Base-by-base conservation (phyloP, 2,329 filamentous ascomycete species). In the Fusarium anguioides region DNA sequence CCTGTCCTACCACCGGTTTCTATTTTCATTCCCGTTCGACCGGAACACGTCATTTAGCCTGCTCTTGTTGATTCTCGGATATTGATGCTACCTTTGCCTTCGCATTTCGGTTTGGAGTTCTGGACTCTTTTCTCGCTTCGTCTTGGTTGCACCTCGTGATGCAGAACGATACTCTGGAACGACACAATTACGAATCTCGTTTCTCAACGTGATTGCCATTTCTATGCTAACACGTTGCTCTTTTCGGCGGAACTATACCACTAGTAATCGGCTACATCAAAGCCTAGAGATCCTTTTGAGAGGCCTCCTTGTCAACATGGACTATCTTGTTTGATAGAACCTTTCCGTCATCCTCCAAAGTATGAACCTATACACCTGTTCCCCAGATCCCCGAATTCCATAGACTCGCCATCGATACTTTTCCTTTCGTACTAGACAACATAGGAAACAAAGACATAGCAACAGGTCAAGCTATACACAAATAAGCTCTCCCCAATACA, bases 41-140 rank as follows among this genome's bases (percentile, higher is more conserved):
- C 27, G 27, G 21, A 20, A n/a, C 20, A 27, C 20, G 20, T 29
- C 36, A 33, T 63, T 58, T 63, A 63, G 60, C 49, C 58, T 57
- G 23, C 33, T 39, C 7, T 18, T 48, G 23, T 17, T 31, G 39
- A 11, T 29, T 35, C 7, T 9, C 58, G 50, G 42, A 29, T 49
- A 49, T 45, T 45, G 27, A 35, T 20, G 24, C 31, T 49, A 18
- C 8, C 24, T 29, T 41, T 15, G 15, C 15, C 6, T 44, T 44
- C 12, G n/a, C 35, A 57, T 44, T 15, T 44, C 31, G 37, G 36
- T 10, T 21, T 40, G 33, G 15, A 33, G 20, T 14, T 37, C 15
- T 36, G 17, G 29, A 33, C 54, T 20, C 8, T 10, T 31, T 29
- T 18, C 27, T 40, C 21, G 15, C 23, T 18, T 26, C 15, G 10